Evolutionary conservation across 805 yeast genomes (phyloP).

Genomic region (Yarrowia alimentaria): DNA sequence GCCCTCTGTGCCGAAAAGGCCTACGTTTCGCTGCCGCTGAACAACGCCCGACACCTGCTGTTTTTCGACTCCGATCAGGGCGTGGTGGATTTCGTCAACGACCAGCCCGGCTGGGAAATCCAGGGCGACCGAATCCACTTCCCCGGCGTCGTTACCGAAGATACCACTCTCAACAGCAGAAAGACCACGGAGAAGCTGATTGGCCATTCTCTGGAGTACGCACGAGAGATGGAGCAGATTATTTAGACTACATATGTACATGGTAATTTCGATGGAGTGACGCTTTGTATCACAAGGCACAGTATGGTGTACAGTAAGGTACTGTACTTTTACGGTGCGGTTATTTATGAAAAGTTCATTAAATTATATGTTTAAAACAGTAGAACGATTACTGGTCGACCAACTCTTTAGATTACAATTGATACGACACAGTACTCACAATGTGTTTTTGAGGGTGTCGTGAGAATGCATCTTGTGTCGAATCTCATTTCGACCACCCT

Average conservation of each 20-base stretch:
- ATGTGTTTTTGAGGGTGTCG: too few species aligned
- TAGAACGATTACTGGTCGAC: too few species aligned
- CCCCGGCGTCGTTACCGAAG: conserved; percentile 42
- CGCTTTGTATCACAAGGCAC: too few species aligned
- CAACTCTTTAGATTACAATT: too few species aligned
- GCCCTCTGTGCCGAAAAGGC: conserved; percentile 80
- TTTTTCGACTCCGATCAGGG: conserved; percentile 62
- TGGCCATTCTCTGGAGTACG: conserved; percentile 76
- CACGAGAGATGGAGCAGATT: conserved; percentile 89
- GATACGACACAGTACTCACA: too few species aligned
- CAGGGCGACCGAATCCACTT: conserved; percentile 45
- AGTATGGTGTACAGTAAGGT: too few species aligned
- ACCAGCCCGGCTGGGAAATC: conserved; percentile 58
- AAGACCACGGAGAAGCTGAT: conserved; percentile 47
- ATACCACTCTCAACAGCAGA: conserved; percentile 39
- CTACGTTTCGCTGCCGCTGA: conserved; percentile 70
- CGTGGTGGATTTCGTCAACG: conserved; percentile 53
- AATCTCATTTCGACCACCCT: too few species aligned
- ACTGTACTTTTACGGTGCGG: too few species aligned
- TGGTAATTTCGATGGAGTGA: too few species aligned
- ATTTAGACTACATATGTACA: conserved; percentile 47
- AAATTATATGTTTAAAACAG: too few species aligned
- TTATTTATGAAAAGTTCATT: too few species aligned
- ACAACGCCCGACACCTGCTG: conserved; percentile 77
- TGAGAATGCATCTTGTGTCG: too few species aligned